Evolutionary conservation across 305 asterid genomes (phyloP), one percentile per base, ranked within the genome.

Genomic region (Andrographis paniculata): DNA sequence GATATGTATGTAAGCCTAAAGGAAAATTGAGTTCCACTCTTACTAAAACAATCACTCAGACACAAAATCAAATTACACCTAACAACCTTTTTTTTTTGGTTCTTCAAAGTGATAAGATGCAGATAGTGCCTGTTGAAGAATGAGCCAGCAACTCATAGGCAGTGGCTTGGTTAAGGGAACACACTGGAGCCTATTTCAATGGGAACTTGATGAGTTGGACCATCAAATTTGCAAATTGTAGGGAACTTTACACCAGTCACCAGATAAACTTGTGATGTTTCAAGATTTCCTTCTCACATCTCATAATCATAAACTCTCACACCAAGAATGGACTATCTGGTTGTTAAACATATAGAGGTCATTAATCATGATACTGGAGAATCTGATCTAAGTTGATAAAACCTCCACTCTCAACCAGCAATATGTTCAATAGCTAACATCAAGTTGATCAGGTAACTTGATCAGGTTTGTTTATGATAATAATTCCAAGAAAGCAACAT

Each of bases 221-320:
- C n/a, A n/a, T n/a, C n/a, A n/a, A n/a, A n/a, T n/a, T n/a, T 23
- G 20, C 22, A 42, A 55, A 44, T 35, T 15, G 20, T 33, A 22
- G 11, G 36, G 7, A 20, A 4, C 23, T n/a, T n/a, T n/a, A n/a
- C n/a, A n/a, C n/a, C 1, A 16, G 30, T 15, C 17, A 40, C 28
- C 22, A 11, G 15, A 21, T 13, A 10, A 12, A 42, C 22, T 36
- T 46, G n/a, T n/a, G 22, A 56, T 17, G n/a, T 37, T 19, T 31
- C 14, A 17, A 21, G 23, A n/a, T 43, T 30, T 36, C 44, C 9
- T 16, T 27, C 19, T 44, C 15, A 18, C 40, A 41, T 42, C 21
- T 62, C 17, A 2, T 33, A 33, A 24, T 36, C 53, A 56, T 19
- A 14, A 13, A 17, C 13, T 20, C 40, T 48, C 40, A 40, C 17